A percentile compares a stretch with the other conserved stretches of the same genome.
Evolutionary conservation across 2,329 filamentous ascomycete genomes (phyloP).

Genomic region (Orbilia ellipsospora): DNA sequence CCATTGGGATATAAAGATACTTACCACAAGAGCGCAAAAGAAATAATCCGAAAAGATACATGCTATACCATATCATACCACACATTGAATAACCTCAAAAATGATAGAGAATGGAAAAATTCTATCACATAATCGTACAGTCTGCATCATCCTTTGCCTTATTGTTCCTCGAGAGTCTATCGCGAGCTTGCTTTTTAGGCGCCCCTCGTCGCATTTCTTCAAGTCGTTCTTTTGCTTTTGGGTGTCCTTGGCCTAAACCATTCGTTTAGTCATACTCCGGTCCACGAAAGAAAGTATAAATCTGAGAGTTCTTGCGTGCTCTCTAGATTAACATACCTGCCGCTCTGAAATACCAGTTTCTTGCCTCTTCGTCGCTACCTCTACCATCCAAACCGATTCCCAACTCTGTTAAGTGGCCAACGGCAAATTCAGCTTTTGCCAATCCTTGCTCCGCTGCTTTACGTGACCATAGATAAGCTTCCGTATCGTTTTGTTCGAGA

Average conservation of each 20-base stretch:
- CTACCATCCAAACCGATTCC: conserved; percentile 80
- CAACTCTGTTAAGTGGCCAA: conserved; percentile 97
- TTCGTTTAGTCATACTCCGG: conserved; percentile 25
- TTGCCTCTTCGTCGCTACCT: conserved; percentile 90
- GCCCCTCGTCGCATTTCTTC: conserved; percentile 89
- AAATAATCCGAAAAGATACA: too few species aligned
- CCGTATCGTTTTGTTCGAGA: conserved; percentile 89
- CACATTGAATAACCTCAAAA: too few species aligned
- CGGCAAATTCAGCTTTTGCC: conserved; percentile 95
- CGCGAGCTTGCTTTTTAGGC: conserved; percentile 75
- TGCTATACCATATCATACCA: too few species aligned
- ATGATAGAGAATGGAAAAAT: background rate
- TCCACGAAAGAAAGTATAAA: conserved; percentile 9
- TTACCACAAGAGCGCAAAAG: too few species aligned
- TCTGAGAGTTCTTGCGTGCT: background rate
- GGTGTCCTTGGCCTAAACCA: conserved; percentile 84
- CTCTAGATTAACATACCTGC: conserved; percentile 76
- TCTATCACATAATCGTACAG: conserved; percentile 79
- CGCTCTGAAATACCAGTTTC: conserved; percentile 97
- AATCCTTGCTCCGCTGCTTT: conserved; percentile 90
- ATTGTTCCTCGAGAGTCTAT: conserved; percentile 82
- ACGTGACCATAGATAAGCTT: conserved; percentile 95
- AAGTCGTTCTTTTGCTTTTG: conserved; percentile 89
- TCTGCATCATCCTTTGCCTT: conserved; percentile 89
- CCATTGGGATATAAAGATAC: too few species aligned